These are phyloP conservation scores for Podaxis sp. DNA, from an alignment of 768 basidiomycete genomes.

Conservation along the genomic window DNA sequence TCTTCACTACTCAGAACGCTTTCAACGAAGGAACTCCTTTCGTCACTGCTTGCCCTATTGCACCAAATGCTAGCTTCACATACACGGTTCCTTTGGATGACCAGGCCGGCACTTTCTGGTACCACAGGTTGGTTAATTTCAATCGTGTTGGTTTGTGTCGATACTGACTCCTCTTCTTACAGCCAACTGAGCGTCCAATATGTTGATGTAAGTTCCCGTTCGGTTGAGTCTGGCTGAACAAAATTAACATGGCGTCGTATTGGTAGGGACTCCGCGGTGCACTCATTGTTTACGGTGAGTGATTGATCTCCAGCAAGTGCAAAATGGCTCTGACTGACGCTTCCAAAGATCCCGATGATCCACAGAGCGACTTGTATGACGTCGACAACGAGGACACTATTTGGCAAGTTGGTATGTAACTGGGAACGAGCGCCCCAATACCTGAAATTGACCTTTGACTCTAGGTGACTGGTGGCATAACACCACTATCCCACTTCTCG, in stretches of 20 bases:
- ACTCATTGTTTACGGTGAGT: conserved; percentile 30
- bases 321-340: background rate
- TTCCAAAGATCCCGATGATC: conserved; percentile 33
- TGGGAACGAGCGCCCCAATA: conserved; percentile 23
- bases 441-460: conserved; percentile 31
- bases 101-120: conserved; percentile 34
- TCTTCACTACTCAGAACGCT: conserved; percentile 19
- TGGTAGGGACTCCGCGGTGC: conserved; percentile 37
- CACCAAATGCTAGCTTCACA: conserved; percentile 25
- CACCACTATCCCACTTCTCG: conserved; percentile 19
- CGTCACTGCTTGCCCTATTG: conserved; percentile 30
- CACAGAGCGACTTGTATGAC: conserved; percentile 29
- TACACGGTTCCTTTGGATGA: conserved; percentile 25
- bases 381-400: conserved; percentile 40
- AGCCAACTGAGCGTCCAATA: background rate
- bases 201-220: conserved; percentile 23
- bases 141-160: no score
- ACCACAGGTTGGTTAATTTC: conserved; percentile 15
- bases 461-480: conserved; percentile 35
- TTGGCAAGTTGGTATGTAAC: conserved; percentile 31
- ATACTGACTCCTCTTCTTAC: no score
- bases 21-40: conserved; percentile 27
- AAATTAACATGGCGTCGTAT: background rate
- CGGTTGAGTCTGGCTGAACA: no score
- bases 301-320: background rate